Evolutionary conservation across 2,329 filamentous ascomycete genomes (phyloP).

Genomic region (Plenodomus tracheiphilus): DNA sequence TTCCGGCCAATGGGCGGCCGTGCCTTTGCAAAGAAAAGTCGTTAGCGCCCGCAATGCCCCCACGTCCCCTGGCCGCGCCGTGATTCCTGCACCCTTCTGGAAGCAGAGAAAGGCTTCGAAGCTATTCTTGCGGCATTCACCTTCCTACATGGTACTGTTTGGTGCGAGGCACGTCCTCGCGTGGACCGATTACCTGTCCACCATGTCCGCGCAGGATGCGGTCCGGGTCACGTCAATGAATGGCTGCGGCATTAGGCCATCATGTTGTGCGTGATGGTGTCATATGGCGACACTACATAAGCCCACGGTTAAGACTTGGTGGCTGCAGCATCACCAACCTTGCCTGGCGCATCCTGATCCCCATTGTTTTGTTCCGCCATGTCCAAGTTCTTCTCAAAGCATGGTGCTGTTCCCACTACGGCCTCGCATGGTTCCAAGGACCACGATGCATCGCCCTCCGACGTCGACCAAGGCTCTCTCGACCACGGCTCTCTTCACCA

Average conservation of each 20-base stretch:
- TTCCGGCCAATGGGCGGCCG: not conserved
- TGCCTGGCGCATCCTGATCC: not conserved
- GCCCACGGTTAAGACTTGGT: not conserved
- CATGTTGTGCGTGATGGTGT: not conserved
- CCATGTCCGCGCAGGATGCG: not conserved
- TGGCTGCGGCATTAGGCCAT: not conserved
- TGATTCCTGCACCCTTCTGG: not conserved
- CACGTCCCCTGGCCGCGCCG: not conserved
- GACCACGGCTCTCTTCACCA: too few species aligned
- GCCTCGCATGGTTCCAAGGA: conserved; percentile 11
- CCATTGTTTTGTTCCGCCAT: conserved; percentile 6
- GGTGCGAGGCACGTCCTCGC: not conserved
- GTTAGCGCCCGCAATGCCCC: not conserved
- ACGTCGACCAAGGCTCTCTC: conserved; percentile 27
- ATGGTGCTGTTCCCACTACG: conserved; percentile 6
- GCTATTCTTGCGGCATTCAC: too few species aligned
- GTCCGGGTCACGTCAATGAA: not conserved
- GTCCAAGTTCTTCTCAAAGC: conserved; percentile 18
- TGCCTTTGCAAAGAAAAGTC: not conserved
- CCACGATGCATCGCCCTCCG: conserved; percentile 10
- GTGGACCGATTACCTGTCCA: not conserved
- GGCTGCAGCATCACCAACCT: too few species aligned
- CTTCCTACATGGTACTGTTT: too few species aligned
- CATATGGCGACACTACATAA: not conserved
- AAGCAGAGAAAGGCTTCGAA: too few species aligned